phyloP scores from a whole-genome alignment of 139 green algal genomes.

The Chlorella sp. region DNA sequence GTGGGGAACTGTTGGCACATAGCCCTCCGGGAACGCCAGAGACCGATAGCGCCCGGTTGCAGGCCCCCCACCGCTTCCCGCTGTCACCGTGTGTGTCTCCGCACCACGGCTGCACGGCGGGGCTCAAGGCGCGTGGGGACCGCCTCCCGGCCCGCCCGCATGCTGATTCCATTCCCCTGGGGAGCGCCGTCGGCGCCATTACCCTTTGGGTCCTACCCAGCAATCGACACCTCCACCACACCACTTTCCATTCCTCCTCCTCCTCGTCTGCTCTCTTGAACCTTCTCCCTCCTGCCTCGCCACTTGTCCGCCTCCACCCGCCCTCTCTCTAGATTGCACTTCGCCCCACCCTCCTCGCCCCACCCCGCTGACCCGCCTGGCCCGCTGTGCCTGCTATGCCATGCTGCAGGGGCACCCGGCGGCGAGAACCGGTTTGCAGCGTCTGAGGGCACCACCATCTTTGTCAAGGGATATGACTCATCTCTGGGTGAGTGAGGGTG shows the following conservation, averaged over 20 bases:
- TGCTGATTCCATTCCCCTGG: constrained; percentile 63
- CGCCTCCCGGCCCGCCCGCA: constrained; percentile 31
- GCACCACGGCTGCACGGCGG: constrained; percentile 23
- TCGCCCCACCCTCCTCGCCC: not conserved
- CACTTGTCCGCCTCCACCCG: not conserved
- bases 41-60: constrained; percentile 36
- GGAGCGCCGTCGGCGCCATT: constrained; percentile 56
- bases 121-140: not conserved
- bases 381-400: constrained; percentile 13
- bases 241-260: not conserved
- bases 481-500: constrained; percentile 47
- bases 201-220: constrained; percentile 60
- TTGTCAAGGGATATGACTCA: constrained; percentile 84
- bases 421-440: constrained; percentile 39
- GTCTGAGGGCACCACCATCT: constrained; percentile 64
- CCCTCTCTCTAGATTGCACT: not conserved
- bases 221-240: constrained; percentile 36
- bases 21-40: constrained; percentile 53
- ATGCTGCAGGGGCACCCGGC: constrained; percentile 35
- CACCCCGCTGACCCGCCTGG: not conserved
- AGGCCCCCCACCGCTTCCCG: constrained; percentile 26
- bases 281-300: not conserved
- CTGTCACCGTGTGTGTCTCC: constrained; percentile 16
- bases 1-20: constrained; percentile 44
- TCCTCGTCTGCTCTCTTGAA: not conserved